phyloP scores from a whole-genome alignment of 768 basidiomycete species.

The Boletellus ananas region DNA sequence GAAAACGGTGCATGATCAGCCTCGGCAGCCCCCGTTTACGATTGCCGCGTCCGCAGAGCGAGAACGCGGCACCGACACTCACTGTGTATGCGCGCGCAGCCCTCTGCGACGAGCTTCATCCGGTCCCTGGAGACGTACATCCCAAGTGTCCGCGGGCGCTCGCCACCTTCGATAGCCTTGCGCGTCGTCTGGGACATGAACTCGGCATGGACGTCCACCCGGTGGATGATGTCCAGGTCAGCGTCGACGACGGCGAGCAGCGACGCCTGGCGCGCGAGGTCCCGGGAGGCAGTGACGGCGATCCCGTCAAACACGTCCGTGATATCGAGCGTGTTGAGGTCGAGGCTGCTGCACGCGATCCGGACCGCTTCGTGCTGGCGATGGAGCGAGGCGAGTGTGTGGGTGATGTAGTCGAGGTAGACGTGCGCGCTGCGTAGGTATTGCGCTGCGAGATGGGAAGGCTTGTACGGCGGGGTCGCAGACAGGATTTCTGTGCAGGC shows the following conservation, averaged over 20 bases:
- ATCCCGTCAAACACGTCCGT: constrained; percentile 68
- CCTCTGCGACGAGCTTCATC: constrained; percentile 78
- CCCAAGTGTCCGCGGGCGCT: constrained; percentile 63
- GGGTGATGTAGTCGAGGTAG: constrained; percentile 61
- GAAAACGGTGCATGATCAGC: background rate
- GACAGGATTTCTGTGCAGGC: constrained; percentile 48
- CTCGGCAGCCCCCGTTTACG: too few relatives aligned
- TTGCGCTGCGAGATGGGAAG: constrained; percentile 61
- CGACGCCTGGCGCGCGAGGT: constrained; percentile 62
- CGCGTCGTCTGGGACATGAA: constrained; percentile 67
- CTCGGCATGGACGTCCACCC: constrained; percentile 67
- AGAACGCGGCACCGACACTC: constrained; percentile 16
- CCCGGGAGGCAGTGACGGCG: constrained; percentile 48
- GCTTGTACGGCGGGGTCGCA: constrained; percentile 70
- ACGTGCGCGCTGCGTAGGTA: constrained; percentile 60
- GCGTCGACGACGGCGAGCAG: constrained; percentile 63
- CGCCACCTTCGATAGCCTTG: constrained; percentile 69
- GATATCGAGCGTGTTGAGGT: constrained; percentile 68
- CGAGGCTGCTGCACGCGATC: constrained; percentile 70
- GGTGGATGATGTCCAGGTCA: constrained; percentile 67
- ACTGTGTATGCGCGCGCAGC: constrained; percentile 69
- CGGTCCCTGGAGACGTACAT: constrained; percentile 77
- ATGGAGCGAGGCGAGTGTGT: constrained; percentile 49
- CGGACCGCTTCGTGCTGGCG: constrained; percentile 67
- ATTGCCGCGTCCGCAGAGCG: too few relatives aligned